A percentile compares a stretch with the other conserved stretches of the same genome.
Evolutionary conservation across 495 filamentous ascomycete species (phyloP).

Genomic region (Talaromyces trachyspermus): DNA sequence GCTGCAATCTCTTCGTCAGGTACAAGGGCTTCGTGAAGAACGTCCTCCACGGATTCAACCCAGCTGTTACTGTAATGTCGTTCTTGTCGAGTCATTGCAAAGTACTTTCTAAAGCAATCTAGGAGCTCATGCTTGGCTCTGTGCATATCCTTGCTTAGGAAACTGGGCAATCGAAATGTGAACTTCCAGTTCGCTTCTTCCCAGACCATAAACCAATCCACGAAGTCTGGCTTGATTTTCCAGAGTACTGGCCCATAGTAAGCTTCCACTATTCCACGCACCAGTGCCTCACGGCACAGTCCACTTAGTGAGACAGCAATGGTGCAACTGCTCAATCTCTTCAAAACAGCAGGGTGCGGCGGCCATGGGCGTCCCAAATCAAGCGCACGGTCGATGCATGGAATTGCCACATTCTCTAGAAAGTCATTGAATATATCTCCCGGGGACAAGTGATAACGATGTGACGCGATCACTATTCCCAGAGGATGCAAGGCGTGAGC

Average conservation of each 20-base stretch:
- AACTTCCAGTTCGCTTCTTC: conserved; percentile 23
- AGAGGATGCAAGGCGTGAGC: no score
- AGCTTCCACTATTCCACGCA: conserved; percentile 12
- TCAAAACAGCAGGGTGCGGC: background rate
- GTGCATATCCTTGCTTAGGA: conserved; percentile 8
- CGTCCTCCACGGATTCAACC: background rate
- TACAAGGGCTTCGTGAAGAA: conserved; percentile 9
- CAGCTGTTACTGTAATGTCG: conserved; percentile 5
- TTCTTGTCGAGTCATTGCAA: conserved; percentile 13
- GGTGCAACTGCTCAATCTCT: background rate
- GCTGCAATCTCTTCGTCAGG: conserved; percentile 15
- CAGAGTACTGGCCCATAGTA: conserved; percentile 20
- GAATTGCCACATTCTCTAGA: background rate
- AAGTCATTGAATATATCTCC: conserved; percentile 3
- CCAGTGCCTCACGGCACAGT: conserved; percentile 10
- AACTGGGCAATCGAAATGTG: conserved; percentile 9
- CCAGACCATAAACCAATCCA: conserved; percentile 12
- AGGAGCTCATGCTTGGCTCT: conserved; percentile 9
- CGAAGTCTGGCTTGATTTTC: conserved; percentile 16
- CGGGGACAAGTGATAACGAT: no score
- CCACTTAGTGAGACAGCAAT: conserved; percentile 10
- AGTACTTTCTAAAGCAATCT: conserved; percentile 14
- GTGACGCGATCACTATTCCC: no score
- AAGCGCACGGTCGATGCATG: background rate
- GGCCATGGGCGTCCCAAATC: background rate